These are phyloP conservation scores for Phytophthora fragariaefolia DNA, from an alignment of 352 stramenopile species.

Conservation along the genomic window DNA sequence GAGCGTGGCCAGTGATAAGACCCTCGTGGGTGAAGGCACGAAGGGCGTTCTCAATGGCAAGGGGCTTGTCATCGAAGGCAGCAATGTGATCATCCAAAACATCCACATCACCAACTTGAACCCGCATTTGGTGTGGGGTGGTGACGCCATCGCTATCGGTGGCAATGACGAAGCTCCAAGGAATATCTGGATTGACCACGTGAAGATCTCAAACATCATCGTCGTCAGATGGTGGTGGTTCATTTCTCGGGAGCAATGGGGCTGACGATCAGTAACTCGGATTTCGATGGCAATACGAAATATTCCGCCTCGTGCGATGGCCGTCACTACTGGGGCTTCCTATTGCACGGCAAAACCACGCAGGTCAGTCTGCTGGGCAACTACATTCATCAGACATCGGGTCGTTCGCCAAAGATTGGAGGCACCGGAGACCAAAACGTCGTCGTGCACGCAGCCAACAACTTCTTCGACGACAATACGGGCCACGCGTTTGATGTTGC, in stretches of 20 bases:
- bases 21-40: conserved; percentile 44
- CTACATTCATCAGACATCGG: conserved; percentile 50
- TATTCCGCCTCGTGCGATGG: conserved; percentile 15
- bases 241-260: conserved; percentile 31
- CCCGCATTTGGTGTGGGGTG: conserved; percentile 49
- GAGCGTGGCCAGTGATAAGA: conserved; percentile 43
- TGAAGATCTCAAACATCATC: conserved; percentile 51
- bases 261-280: conserved; percentile 54
- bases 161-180: conserved; percentile 23
- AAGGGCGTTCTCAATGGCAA: conserved; percentile 51
- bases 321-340: conserved; percentile 47
- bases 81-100: conserved; percentile 66
- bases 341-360: conserved; percentile 41
- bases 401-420: conserved; percentile 50
- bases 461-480: conserved; percentile 5
- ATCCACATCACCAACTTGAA: conserved; percentile 66
- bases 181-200: conserved; percentile 57
- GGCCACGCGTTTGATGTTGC: conserved; percentile 7
- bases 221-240: conserved; percentile 51
- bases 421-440: neutral
- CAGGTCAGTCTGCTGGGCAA: conserved; percentile 50
- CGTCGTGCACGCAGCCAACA: conserved; percentile 7
- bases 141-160: conserved; percentile 37
- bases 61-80: conserved; percentile 41
- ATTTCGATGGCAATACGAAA: conserved; percentile 20